Base-by-base conservation (phyloP, 1,139 yeast species). In the Geotrichum carabidarum region DNA sequence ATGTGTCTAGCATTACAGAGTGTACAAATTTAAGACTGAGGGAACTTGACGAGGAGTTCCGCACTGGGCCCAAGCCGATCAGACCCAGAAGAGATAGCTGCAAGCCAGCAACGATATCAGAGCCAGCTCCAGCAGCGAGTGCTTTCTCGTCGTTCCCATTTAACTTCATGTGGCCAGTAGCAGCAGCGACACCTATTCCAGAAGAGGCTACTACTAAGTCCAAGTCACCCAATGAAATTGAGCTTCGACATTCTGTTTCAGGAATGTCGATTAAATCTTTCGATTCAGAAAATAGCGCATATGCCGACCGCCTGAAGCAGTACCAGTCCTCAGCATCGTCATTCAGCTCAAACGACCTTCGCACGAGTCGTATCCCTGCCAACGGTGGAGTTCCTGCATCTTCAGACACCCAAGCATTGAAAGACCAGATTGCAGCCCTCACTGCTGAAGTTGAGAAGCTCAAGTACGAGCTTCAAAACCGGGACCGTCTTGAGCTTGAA, bases 1-100 rank as follows among this genome's bases (percentile, higher is more conserved):
- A 78, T 57, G 69, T 82, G 57, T 76, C 65, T 32, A 56, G 65
- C 14, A 58, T 71, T 30, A 55, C 59, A 9, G 61, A 61, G 14
- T 68, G 63, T 51, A 63, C 68, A 1, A 46, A 51, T 9, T 61
- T 59, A 5, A 53, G 58, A 2, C 59, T 73, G 18, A 56, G 52
- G 4, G 55, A 51, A 1, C 59, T 71, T 35, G 74, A 70, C 54
- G 41, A 42, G 6, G 58, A 61, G 11, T 68, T 62, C 53, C 51
- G 57, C 27, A 27, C 34, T 4, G 57, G 57, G 1, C 50, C 54
- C 11, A 51, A 49, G 32, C 56, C 57, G 17, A 44, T 36, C 9
- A 38, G 34, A 5, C 30, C 53, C 2, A 40, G 42, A 14, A 36
- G 31, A 11, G 31, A 18, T 27, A 17, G 30, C 14, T 8, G 14